Base-by-base conservation (phyloP, 768 basidiomycete genomes). In the Dentipellis fragilis region DNA sequence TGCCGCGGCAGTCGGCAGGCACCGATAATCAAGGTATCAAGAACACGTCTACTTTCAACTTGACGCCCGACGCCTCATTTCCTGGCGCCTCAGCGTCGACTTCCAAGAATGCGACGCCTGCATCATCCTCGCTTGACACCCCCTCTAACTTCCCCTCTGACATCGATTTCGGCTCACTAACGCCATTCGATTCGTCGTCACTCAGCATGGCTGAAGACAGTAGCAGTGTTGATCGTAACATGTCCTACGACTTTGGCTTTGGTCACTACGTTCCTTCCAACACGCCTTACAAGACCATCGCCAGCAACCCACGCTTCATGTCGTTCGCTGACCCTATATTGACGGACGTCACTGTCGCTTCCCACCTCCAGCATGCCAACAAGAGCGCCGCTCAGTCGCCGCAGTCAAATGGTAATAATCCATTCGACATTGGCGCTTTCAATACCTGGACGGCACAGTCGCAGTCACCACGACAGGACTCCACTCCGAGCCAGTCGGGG, bases 281-380 rank as follows among this genome's bases (percentile, higher is more conserved):
- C 36, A 72, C 75, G 6, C 78, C 82, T 1, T 90, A 81, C 68
- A 90, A 85, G 56, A 89, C 87, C 10, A 84, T 93, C 56, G 89
- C 89, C 51, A 83, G 77, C 70, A 91, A 91, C 59, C 89, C 90
- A 1, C 76, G 83, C 70, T 91, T 86, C 74, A 89, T 87, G 74
- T 88, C 89, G n/a, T 86, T 86, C 65, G 79, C 84, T 9, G 73
- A 74, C 53, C 70, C 74, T 10, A 64, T 59, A 19, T 61, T 62
- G 38, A 57, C 56, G 23, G 68, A 68, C 54, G 57, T 58, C 38
- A 51, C 60, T 50, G 51, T 56, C 58, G 42, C 59, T 52, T 40
- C 55, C 48, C 48, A 22, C 16, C 52, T 62, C 50, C 29, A 29
- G 29, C 29, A 29, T 29, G 29, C 29, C 6, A 21, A 60, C 12